phyloP scores from a whole-genome alignment of 805 yeast species.

The Jamesozyma lodderae region DNA sequence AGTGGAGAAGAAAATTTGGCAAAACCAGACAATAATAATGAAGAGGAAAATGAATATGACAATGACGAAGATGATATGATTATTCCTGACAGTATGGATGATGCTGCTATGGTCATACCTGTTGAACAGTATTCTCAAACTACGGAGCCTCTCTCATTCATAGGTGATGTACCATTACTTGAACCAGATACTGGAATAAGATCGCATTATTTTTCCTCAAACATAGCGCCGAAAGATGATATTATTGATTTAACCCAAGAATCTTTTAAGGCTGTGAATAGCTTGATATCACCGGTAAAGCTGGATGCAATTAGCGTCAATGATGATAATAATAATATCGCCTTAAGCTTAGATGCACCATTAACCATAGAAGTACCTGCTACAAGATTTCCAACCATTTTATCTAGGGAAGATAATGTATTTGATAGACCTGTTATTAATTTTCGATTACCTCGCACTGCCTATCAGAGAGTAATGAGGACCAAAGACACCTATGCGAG shows the following conservation, averaged over 20 bases:
- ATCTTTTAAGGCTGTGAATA: constrained; percentile 24
- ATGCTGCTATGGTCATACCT: constrained; percentile 8
- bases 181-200: neutral
- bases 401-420: no score
- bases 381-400: constrained; percentile 21
- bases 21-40: neutral
- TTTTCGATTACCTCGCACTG: no score
- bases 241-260: constrained; percentile 24
- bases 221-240: constrained; percentile 4
- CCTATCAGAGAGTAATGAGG: no score
- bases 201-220: constrained; percentile 2
- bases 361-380: constrained; percentile 25
- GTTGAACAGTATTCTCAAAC: neutral
- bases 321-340: neutral
- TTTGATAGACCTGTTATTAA: no score
- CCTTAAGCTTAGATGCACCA: neutral
- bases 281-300: constrained; percentile 24
- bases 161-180: neutral
- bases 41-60: neutral
- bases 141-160: no score
- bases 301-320: neutral
- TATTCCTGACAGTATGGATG: constrained; percentile 7
- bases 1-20: no score
- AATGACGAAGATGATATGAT: neutral
- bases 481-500: no score